phyloP scores from a whole-genome alignment of 163 green algal species.

The Smithsoniella earleae region DNA sequence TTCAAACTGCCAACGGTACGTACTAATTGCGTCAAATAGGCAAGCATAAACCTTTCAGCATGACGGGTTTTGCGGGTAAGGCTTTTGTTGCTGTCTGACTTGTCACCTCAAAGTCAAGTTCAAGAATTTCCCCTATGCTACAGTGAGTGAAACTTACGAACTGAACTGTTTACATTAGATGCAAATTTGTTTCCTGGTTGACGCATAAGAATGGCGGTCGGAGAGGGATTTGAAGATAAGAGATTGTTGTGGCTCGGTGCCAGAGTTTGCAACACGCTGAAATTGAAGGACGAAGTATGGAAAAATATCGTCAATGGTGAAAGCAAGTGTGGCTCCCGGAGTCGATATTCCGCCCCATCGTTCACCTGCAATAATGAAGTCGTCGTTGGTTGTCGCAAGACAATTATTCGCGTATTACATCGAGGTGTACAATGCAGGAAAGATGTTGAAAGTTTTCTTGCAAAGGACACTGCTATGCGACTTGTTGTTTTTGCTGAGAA shows the following conservation, averaged over 20 bases:
- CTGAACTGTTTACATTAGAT: no score
- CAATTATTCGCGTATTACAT: not conserved
- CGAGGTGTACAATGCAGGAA: conserved; percentile 3
- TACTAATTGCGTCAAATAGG: no score
- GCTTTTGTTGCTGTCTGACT: not conserved
- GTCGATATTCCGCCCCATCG: not conserved
- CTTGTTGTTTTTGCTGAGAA: conserved; percentile 23
- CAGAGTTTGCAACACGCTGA: conserved; percentile 9
- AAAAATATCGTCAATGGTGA: conserved; percentile 4
- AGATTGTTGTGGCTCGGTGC: not conserved
- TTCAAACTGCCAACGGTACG: no score
- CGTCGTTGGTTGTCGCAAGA: not conserved
- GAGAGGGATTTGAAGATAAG: not conserved
- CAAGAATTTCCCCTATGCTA: not conserved
- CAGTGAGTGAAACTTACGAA: not conserved
- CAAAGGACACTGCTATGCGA: conserved; percentile 15
- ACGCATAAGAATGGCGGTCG: not conserved
- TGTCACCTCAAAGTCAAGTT: not conserved
- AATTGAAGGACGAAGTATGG: conserved; percentile 20
- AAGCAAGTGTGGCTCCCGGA: conserved; percentile 5
- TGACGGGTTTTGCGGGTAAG: not conserved
- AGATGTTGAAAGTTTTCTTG: conserved; percentile 9
- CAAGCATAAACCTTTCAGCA: not conserved
- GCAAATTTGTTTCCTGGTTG: not conserved
- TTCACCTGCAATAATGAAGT: not conserved